Conservation (phyloP, 176 grass and related monocot species). For the Paspalum notatum region DNA sequence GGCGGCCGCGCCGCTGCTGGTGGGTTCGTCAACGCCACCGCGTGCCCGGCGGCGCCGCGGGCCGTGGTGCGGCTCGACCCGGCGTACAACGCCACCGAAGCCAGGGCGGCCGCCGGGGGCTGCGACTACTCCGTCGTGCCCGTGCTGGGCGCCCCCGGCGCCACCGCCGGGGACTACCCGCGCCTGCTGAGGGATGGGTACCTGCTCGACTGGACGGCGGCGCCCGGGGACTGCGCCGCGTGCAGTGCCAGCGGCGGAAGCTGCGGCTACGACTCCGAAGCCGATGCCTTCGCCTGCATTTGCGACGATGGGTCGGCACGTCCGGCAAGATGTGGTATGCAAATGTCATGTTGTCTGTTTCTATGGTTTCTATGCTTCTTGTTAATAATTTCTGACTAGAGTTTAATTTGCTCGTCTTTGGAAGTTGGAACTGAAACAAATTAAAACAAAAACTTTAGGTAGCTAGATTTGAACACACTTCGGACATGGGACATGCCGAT, state of each 20-base stretch:
- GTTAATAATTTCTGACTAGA: not conserved
- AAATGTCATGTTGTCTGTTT: not conserved
- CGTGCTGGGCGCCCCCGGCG: constrained; percentile 33
- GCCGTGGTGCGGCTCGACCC: constrained; percentile 35
- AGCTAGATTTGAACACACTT: not conserved
- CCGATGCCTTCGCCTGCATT: constrained; percentile 48
- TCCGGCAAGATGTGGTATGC: constrained; percentile 42
- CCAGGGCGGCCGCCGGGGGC: not conserved
- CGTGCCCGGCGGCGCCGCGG: not conserved
- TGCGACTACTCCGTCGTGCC: constrained; percentile 38
- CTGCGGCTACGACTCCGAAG: constrained; percentile 50
- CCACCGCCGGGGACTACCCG: constrained; percentile 20
- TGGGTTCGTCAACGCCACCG: constrained; percentile 24
- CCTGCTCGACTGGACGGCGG: constrained; percentile 49
- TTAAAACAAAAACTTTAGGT: not conserved
- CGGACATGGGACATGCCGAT: not conserved
- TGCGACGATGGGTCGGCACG: constrained; percentile 43
- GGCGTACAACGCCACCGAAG: not conserved
- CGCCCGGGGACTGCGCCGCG: constrained; percentile 38
- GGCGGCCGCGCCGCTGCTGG: not conserved
- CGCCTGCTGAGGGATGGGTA: constrained; percentile 43
- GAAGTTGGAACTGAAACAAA: not conserved
- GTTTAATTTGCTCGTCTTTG: not conserved
- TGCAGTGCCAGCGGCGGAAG: constrained; percentile 51
- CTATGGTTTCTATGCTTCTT: no score